Evolutionary conservation across 1,139 yeast genomes (phyloP).

Genomic region (Taphrina pruni): DNA sequence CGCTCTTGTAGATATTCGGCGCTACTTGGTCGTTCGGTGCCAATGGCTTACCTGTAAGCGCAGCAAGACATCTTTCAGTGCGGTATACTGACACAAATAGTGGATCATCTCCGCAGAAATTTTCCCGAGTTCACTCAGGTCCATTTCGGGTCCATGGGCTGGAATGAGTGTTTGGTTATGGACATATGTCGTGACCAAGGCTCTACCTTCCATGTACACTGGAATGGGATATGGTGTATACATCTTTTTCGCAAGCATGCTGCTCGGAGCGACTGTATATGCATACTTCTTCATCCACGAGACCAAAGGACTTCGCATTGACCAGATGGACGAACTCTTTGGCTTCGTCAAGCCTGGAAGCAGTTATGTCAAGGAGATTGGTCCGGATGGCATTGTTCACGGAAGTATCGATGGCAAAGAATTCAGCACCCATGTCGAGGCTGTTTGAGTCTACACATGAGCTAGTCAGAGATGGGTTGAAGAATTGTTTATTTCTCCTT

Average conservation of each 20-base stretch:
- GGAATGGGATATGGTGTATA: conserved; percentile 7
- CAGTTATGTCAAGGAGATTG: not conserved
- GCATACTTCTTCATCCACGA: conserved; percentile 8
- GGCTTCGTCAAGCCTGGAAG: not conserved
- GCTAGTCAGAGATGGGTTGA: too few species aligned
- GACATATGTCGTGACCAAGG: conserved; percentile 12
- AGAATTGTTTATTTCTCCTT: too few species aligned
- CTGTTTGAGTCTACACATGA: not conserved
- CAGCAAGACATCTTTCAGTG: not conserved
- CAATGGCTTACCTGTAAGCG: not conserved
- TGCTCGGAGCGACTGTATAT: not conserved
- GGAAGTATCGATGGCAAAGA: not conserved
- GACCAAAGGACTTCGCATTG: not conserved
- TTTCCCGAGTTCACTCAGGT: not conserved
- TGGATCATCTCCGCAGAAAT: conserved; percentile 10
- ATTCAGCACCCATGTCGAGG: not conserved
- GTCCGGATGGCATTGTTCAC: not conserved
- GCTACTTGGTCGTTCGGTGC: conserved; percentile 6
- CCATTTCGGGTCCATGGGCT: conserved; percentile 9
- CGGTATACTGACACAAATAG: not conserved
- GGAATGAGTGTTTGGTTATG: conserved; percentile 6
- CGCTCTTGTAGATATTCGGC: not conserved
- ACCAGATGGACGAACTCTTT: conserved; percentile 12
- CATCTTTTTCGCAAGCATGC: conserved; percentile 5
- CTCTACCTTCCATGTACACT: conserved; percentile 9